These are phyloP conservation scores for Pseudevernia furfuracea DNA, from an alignment of 495 filamentous ascomycete species.

Conservation along the genomic window DNA sequence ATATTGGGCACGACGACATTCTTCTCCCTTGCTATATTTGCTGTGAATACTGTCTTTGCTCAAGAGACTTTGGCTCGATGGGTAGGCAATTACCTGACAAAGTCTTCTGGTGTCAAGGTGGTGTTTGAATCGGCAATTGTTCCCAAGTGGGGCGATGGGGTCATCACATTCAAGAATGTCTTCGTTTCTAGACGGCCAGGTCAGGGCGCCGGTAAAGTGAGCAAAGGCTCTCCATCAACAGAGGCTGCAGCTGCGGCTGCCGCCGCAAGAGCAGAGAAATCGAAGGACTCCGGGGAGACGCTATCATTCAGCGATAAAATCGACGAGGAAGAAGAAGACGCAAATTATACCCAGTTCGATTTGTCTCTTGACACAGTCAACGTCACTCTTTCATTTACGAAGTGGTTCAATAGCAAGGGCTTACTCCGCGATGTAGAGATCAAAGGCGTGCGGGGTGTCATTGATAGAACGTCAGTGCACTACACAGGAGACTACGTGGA, in stretches of 20 bases:
- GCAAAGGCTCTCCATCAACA: constrained; percentile 80
- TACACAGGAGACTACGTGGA: constrained; percentile 67
- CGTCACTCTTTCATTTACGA: constrained; percentile 92
- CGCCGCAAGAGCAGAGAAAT: constrained; percentile 37
- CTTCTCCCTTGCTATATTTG: constrained; percentile 80
- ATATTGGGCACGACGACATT: constrained; percentile 94
- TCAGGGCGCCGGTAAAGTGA: constrained; percentile 66
- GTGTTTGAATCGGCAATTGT: constrained; percentile 98
- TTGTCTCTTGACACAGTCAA: constrained; percentile 91
- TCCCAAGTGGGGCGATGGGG: constrained; percentile 85
- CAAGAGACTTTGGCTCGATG: constrained; percentile 92
- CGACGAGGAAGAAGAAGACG: constrained; percentile 65
- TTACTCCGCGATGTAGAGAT: constrained; percentile 87
- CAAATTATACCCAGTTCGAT: constrained; percentile 96
- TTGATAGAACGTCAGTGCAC: constrained; percentile 76
- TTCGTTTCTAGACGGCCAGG: constrained; percentile 91
- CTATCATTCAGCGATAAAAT: constrained; percentile 3
- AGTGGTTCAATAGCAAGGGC: constrained; percentile 97
- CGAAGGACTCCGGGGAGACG: constrained; percentile 34
- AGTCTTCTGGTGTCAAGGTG: constrained; percentile 88
- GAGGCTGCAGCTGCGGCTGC: constrained; percentile 82
- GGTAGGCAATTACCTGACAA: constrained; percentile 92
- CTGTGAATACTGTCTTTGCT: constrained; percentile 92
- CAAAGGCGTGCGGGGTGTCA: constrained; percentile 89
- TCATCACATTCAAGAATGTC: constrained; percentile 94